A percentile compares a stretch with the other conserved stretches of the same genome.
phyloP scores from a whole-genome alignment of 805 yeast species.

The Priceomyces haplophilus region DNA sequence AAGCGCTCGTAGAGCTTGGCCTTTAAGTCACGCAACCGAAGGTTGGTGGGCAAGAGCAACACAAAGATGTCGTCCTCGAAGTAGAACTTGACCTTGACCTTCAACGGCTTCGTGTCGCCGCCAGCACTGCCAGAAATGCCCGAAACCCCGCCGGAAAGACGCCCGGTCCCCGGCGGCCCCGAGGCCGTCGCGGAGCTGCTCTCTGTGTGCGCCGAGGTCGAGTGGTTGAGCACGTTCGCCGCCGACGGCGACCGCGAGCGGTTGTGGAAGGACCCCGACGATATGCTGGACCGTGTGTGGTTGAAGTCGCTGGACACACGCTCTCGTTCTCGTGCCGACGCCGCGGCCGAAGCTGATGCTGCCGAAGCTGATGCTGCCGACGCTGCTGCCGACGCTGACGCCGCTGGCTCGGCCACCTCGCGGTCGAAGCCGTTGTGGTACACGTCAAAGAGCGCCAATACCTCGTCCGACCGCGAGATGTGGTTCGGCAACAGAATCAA shows the following conservation, averaged over 20 bases:
- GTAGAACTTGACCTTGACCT: conserved; percentile 68
- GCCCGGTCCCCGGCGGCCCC: no score
- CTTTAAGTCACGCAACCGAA: conserved; percentile 48
- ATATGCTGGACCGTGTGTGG: conserved; percentile 6
- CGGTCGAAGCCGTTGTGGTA: conserved; percentile 59
- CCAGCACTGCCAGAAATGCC: not conserved
- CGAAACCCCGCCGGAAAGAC: no score
- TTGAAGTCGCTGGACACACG: conserved; percentile 5
- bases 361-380: no score
- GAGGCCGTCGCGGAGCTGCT: conserved; percentile 7
- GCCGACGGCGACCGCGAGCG: conserved; percentile 22
- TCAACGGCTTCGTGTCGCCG: conserved; percentile 19
- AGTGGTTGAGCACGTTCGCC: conserved; percentile 14
- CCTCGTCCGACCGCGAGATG: conserved; percentile 67
- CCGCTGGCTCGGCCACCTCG: conserved; percentile 29
- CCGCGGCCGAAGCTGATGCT: no score
- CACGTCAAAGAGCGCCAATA: conserved; percentile 67
- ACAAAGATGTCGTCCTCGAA: conserved; percentile 82
- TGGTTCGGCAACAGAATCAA: conserved; percentile 73
- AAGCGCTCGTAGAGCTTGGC: conserved; percentile 50
- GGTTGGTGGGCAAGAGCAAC: conserved; percentile 49
- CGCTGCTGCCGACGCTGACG: no score
- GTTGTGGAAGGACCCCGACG: conserved; percentile 9
- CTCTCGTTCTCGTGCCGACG: no score
- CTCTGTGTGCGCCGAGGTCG: conserved; percentile 5